These are phyloP conservation scores for Akanthomyces dipterigenus DNA, from an alignment of 2,329 filamentous ascomycete genomes.

Conservation along the genomic window DNA sequence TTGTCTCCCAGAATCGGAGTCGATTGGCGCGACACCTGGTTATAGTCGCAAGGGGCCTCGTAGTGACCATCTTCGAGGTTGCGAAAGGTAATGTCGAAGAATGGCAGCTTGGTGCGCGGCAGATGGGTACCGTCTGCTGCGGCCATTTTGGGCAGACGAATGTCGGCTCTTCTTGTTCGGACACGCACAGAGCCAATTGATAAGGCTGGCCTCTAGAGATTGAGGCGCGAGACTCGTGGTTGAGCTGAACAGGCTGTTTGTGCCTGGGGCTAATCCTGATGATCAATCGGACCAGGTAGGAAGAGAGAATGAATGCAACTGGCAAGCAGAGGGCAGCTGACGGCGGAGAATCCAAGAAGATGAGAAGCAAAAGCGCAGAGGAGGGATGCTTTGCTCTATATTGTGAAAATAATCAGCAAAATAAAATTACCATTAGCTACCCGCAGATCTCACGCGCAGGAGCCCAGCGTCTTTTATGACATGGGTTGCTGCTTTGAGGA, in stretches of 20 bases:
- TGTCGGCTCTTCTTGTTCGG: too few species aligned
- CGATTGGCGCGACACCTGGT: background rate
- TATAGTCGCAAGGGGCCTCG: constrained; percentile 5
- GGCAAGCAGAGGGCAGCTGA: background rate
- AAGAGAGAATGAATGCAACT: background rate
- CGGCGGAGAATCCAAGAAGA: background rate
- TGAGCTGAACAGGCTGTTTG: background rate
- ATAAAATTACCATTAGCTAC: background rate
- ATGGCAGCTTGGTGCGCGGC: constrained; percentile 11
- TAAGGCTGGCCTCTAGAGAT: background rate
- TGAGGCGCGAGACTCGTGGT: background rate
- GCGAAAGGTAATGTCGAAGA: constrained; percentile 9
- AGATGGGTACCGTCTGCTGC: background rate
- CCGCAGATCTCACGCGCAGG: background rate
- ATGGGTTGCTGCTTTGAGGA: background rate
- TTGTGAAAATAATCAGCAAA: background rate
- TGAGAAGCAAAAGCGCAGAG: background rate
- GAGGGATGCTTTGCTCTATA: background rate
- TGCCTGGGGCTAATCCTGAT: background rate
- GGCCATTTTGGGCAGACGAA: background rate
- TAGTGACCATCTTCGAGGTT: constrained; percentile 2
- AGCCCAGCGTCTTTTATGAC: background rate
- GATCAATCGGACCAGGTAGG: background rate
- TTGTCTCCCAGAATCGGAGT: background rate
- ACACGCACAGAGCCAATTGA: background rate